Evolutionary conservation across 2,329 filamentous ascomycete genomes (phyloP), one percentile per base, ranked within the genome.

Genomic region (Aspergillus viridinutans): DNA sequence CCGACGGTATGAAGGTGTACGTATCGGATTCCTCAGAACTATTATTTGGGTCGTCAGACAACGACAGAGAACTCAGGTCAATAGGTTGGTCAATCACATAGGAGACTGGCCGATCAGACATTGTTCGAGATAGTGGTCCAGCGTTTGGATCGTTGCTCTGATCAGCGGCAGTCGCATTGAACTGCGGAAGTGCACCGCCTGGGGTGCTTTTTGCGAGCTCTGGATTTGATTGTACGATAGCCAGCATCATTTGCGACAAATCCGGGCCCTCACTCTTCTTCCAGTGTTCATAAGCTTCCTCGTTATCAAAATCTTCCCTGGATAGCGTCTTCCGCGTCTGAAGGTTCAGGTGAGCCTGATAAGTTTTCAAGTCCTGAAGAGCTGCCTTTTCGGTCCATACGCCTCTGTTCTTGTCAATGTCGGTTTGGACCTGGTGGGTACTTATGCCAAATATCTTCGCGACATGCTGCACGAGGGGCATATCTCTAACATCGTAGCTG

Each of bases 401-500:
- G 4, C 85, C 81, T 64, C 88, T 89, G 73, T 96, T 85, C 50
- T 86, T 83, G 73, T 96, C 89, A 69, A 99, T 90, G 67, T 97
- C 92, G 47, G 84, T 83, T 76, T 99, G 94, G 5, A 92, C 88
- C 64, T 94, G 87, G 1, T 87, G 85, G 63, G 89, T 85, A 47
- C 86, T 86, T 58, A 93, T 81, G 48, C 89, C 89, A 74, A 97
- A 99, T 61, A 97, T 90, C 66, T 83, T 87, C 52, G 89, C 90
- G 26, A 99, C 92, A 38, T 88, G 84, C 71, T 94, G 88, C 28
- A 96, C 94, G 76, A 97, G 83, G 40, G 88, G 88, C 94, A 99
- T 99, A 71, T 99, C 94, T 75, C 94, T 96, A 70, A 97, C 88
- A 73, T 97, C 90, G 73, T 96, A 90, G 69, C 86, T 94, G 57